Base-by-base conservation (phyloP, 345 rosid genomes). In the Rhodomyrtus tomentosa region DNA sequence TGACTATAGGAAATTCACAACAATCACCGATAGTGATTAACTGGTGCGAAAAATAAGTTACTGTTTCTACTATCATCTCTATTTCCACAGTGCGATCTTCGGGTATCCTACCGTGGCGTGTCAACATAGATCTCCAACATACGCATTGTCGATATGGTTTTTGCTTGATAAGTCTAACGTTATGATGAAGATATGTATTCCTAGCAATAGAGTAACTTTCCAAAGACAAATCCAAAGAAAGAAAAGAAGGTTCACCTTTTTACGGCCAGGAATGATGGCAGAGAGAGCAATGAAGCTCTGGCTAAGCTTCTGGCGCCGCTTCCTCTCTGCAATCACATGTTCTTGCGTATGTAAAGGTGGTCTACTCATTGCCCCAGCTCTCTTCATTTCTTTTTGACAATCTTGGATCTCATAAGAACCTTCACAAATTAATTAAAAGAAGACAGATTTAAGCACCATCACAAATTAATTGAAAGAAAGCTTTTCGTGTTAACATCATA, bases 311-410 rank as follows among this genome's bases (percentile, higher is more conserved):
- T 94, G 96, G 45, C 99, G 91, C 4, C 99, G 91, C 84, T 94
- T 94, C 88, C 98, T 88, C 87, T 96, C 99, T 3, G 99, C 96
- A n/a, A 94, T 74, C 11, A 96, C 93, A 86, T 96, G 98, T 80
- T 96, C 99, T 85, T 91, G 91, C 16, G 95, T 93, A 82, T 89
- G 88, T 11, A 90, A 51, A 5, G 91, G 91, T 82, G 82, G 86
- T 88, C 96, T 90, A 38, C 88, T 88, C 51, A 62, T 32, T 58
- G 89, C 76, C 72, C 68, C 84, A 25, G 4, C 72, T 50, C 84
- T 87, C 83, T 87, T 83, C 55, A 59, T 10, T 50, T 80, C 89
- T 27, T 85, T 88, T 22, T 48, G 55, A 62, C 27, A 50, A 83
- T 38, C 68, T 76, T 49, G 40, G 9, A 85, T 72, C 51, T 83